Evolutionary conservation across 225 moss, liverwort and hornwort genomes (phyloP).

Genomic region (Pleurozium schreberi): DNA sequence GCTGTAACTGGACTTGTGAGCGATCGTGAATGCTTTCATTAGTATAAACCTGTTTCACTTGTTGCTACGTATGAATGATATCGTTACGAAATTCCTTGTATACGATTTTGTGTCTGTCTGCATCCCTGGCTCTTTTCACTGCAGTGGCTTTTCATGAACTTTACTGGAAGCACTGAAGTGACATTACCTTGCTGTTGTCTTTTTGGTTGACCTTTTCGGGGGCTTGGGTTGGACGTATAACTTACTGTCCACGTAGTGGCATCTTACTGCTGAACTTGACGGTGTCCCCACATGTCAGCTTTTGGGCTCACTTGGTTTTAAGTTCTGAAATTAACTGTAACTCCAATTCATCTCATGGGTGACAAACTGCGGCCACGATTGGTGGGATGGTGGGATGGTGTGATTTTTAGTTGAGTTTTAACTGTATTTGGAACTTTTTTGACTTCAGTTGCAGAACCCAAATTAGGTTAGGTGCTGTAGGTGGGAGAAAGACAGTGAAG

Average conservation of each 20-base stretch:
- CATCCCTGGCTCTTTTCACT: background rate
- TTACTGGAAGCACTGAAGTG: background rate
- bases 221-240: background rate
- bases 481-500: background rate
- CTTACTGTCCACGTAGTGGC: background rate
- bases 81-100: background rate
- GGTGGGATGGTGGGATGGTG: too few species aligned
- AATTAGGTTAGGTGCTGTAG: background rate
- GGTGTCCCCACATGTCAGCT: background rate
- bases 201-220: background rate
- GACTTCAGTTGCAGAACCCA: background rate
- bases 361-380: background rate
- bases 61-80: background rate
- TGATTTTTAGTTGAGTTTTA: background rate
- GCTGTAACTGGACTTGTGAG: constrained; percentile 1
- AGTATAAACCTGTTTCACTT: background rate
- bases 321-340: background rate
- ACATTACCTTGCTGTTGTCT: background rate
- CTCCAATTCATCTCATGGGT: background rate
- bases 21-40: background rate
- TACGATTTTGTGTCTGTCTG: background rate
- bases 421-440: background rate
- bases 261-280: background rate
- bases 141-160: background rate
- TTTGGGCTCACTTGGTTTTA: background rate